phyloP scores from a whole-genome alignment of 228 moss, liverwort and hornwort species.

The Sphagnum fallax region DNA sequence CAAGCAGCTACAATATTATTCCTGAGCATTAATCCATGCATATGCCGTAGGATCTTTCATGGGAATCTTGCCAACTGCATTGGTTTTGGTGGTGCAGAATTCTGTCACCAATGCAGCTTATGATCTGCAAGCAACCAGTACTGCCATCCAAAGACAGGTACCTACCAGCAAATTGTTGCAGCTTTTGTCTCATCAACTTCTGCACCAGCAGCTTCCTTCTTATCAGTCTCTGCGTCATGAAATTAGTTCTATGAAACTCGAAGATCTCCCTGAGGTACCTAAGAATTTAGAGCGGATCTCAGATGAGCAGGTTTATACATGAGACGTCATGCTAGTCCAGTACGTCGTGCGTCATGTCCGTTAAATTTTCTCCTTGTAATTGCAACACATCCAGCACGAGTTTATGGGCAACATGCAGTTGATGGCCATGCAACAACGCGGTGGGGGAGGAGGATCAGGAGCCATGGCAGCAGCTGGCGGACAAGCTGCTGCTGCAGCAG shows the following conservation, averaged over 20 bases:
- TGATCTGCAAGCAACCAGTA: constrained; percentile 13
- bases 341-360: too few relatives aligned
- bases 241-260: background rate
- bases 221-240: constrained; percentile 30
- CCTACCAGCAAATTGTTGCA: background rate
- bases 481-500: background rate
- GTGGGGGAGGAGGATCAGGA: too few relatives aligned
- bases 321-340: background rate
- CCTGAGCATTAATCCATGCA: background rate
- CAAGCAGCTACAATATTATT: constrained; percentile 1
- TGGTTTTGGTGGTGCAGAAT: constrained; percentile 21
- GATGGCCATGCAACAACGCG: constrained; percentile 19
- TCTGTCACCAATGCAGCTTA: constrained; percentile 45
- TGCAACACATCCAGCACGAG: constrained; percentile 27
- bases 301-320: background rate
- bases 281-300: background rate
- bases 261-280: background rate
- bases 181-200: background rate
- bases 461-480: too few relatives aligned
- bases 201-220: background rate
- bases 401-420: constrained; percentile 39
- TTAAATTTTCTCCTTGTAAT: background rate
- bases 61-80: background rate
- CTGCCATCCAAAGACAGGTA: constrained; percentile 50
- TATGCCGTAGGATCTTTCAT: background rate